phyloP scores from a whole-genome alignment of 208 protist genomes.

The Acanthamoeba lenticulata region DNA sequence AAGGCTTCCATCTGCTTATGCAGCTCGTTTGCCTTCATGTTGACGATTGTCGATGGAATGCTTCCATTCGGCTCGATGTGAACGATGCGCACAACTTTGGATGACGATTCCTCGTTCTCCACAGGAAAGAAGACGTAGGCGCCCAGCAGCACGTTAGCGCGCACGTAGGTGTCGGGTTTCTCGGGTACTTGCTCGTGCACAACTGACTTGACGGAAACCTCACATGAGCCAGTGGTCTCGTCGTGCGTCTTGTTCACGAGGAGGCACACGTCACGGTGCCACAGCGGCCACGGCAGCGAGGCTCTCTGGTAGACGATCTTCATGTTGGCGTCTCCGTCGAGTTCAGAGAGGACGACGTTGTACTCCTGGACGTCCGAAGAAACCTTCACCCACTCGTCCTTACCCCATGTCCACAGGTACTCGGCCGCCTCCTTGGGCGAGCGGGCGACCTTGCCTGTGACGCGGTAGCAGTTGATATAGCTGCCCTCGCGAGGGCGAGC shows the following conservation, averaged over 20 bases:
- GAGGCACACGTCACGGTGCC: constrained; percentile 62
- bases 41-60: constrained; percentile 45
- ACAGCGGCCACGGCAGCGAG: constrained; percentile 46
- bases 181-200: not conserved
- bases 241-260: not conserved
- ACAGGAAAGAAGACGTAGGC: constrained; percentile 22
- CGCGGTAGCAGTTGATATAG: constrained; percentile 59
- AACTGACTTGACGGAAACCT: not conserved
- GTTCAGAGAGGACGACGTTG: not conserved
- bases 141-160: not conserved
- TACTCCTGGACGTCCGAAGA: not conserved
- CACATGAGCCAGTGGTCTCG: not conserved
- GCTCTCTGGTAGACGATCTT: constrained; percentile 42
- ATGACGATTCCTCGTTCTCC: not conserved
- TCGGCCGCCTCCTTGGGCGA: constrained; percentile 17
- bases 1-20: not conserved
- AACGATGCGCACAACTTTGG: not conserved
- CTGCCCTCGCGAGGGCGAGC: not conserved
- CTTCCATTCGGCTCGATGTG: constrained; percentile 46
- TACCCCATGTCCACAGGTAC: not conserved
- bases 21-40: constrained; percentile 20
- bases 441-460: not conserved
- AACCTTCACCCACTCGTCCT: not conserved
- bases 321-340: not conserved
- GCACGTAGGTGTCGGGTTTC: not conserved